These are phyloP conservation scores for Phytophthora fragariaefolia DNA, from an alignment of 352 stramenopile genomes.

Conservation along the genomic window DNA sequence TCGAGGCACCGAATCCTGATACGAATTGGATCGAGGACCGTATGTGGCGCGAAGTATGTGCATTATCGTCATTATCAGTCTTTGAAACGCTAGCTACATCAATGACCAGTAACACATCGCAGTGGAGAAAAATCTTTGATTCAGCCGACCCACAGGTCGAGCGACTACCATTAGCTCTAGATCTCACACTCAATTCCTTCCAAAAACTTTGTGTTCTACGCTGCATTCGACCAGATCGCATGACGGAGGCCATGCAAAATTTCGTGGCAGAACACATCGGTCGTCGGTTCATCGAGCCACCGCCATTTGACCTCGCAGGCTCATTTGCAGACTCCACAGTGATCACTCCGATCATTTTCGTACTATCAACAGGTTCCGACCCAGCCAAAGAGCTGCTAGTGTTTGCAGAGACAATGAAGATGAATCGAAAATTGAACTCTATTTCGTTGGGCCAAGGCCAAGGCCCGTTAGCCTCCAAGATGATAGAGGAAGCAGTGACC, in stretches of 20 bases:
- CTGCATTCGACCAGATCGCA: constrained; percentile 82
- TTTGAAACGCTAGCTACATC: constrained; percentile 66
- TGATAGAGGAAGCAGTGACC: constrained; percentile 90
- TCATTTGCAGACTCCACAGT: constrained; percentile 92
- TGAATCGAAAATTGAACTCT: constrained; percentile 92
- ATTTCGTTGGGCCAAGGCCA: constrained; percentile 95
- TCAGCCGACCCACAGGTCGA: constrained; percentile 83
- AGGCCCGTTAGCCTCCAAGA: constrained; percentile 86
- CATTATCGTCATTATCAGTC: constrained; percentile 65
- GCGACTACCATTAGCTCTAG: constrained; percentile 61
- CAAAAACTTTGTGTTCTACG: constrained; percentile 85
- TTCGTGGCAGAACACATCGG: constrained; percentile 91
- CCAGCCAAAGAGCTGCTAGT: constrained; percentile 93
- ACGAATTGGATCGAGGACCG: constrained; percentile 72
- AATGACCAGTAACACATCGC: constrained; percentile 55
- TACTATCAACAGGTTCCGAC: constrained; percentile 94
- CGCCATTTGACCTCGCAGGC: constrained; percentile 90
- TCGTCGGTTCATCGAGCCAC: constrained; percentile 91
- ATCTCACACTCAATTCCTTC: constrained; percentile 77
- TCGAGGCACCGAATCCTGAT: constrained; percentile 85
- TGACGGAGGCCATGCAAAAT: constrained; percentile 90
- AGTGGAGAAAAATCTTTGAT: constrained; percentile 82
- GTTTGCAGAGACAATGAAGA: constrained; percentile 87
- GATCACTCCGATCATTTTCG: constrained; percentile 93
- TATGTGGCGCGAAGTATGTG: constrained; percentile 82